Evolutionary conservation across 2,329 filamentous ascomycete species (phyloP).

Genomic region (Graphium sp.): DNA sequence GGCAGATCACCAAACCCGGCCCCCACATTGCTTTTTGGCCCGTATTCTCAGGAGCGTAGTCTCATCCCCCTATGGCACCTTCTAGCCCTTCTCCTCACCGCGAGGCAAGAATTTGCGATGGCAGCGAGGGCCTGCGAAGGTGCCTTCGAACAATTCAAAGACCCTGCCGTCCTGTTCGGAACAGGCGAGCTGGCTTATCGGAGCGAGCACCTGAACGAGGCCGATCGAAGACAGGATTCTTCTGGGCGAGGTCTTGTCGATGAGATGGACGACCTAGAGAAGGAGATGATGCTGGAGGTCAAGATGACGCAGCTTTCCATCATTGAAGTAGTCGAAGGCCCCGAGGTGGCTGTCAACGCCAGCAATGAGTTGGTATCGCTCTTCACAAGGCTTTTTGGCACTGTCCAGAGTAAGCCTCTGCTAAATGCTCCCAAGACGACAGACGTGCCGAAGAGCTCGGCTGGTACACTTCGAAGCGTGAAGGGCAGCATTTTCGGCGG

Average conservation of each 20-base stretch:
- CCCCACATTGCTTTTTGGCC: constrained; percentile 24
- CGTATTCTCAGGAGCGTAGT: constrained; percentile 45
- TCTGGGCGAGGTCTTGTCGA: constrained; percentile 36
- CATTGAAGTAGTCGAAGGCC: constrained; percentile 67
- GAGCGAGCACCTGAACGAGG: constrained; percentile 51
- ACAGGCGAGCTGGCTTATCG: constrained; percentile 36
- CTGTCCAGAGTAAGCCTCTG: constrained; percentile 25
- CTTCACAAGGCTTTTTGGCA: constrained; percentile 66
- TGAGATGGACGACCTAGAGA: constrained; percentile 70
- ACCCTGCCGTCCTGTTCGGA: constrained; percentile 53
- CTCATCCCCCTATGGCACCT: constrained; percentile 82
- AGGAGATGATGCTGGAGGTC: constrained; percentile 75
- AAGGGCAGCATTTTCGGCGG: constrained; percentile 66
- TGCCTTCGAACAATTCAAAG: constrained; percentile 77
- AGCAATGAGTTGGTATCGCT: constrained; percentile 71
- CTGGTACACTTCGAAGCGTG: constrained; percentile 53
- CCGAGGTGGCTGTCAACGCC: constrained; percentile 73
- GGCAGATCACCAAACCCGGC: constrained; percentile 28
- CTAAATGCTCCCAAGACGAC: constrained; percentile 21
- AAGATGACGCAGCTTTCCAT: constrained; percentile 89
- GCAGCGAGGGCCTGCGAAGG: constrained; percentile 75
- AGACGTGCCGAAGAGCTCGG: constrained; percentile 49
- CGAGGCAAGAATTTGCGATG: constrained; percentile 67
- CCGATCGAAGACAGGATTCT: constrained; percentile 14
- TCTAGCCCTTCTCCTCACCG: constrained; percentile 69